Conservation (phyloP, 1,284 basidiomycete species). For the Leccinum fuscescens region DNA sequence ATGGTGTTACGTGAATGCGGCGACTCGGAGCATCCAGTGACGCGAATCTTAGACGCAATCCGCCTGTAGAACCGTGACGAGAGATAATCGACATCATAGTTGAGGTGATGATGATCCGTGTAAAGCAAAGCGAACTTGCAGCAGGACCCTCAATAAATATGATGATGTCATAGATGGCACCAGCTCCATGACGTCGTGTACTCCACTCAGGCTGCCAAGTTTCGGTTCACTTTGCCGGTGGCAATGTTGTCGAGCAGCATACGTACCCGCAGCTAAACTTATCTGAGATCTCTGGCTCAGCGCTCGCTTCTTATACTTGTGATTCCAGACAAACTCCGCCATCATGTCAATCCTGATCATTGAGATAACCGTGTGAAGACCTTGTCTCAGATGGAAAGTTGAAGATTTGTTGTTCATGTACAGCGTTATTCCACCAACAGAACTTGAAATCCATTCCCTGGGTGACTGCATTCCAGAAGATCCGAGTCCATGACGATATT, state of each 20-base stretch:
- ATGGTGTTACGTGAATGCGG: conserved; percentile 47
- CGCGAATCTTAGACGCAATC: background rate
- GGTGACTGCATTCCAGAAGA: background rate
- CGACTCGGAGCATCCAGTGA: conserved; percentile 22
- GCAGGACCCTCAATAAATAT: background rate
- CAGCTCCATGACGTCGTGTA: background rate
- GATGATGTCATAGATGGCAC: conserved; percentile 7
- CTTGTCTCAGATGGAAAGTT: background rate
- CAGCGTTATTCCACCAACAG: background rate
- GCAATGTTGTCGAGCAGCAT: background rate
- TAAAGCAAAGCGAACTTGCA: background rate
- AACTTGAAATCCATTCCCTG: background rate
- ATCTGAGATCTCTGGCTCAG: background rate
- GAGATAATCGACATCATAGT: conserved; percentile 1
- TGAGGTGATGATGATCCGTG: background rate
- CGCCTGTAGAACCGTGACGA: background rate
- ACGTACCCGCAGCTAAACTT: background rate
- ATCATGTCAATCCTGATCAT: background rate
- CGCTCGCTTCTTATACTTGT: background rate
- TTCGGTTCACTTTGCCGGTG: background rate
- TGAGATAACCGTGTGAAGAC: background rate
- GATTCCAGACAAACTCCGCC: background rate
- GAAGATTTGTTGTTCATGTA: background rate
- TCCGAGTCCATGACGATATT: background rate
- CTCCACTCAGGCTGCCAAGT: background rate